Base-by-base conservation (phyloP, 257 asterid genomes). In the Ballota nigra region DNA sequence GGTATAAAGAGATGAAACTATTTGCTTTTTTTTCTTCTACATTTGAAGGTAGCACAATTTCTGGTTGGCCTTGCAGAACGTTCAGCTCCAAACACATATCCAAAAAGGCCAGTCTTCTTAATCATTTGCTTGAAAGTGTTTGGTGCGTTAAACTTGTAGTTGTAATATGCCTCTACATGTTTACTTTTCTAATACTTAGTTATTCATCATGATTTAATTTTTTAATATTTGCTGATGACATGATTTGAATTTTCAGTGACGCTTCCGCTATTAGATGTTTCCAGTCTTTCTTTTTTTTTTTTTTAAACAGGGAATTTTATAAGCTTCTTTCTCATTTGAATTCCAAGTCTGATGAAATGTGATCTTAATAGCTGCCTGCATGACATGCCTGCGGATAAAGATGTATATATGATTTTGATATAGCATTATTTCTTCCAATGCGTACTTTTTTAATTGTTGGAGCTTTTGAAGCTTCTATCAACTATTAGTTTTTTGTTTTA, bases 31-130 rank as follows among this genome's bases (percentile, higher is more conserved):
- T 23, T 43, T 79, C 59, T 26, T 26, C 3, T 26, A 59, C 51
- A 43, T 61, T 41, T 70, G 81, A 79, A 92, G 98, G 86, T 94
- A 53, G 97, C 98, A 24, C 97, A 93, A 68, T 93, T 93, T 82
- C 93, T 93, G 28, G 89, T 93, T 66, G 98, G 96, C 74, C 88
- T 93, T 74, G 96, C 98, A 9, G 96, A 91, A 80, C 91, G 88
- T 74, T 82, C 94, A 29, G 80, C 90, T 64, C 88, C 92, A 74
- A 80, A 85, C 83, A 83, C 89, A 68, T 69, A 87, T 78, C 98
- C 97, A 19, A 87, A 85, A 69, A 83, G 98, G 98, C 90, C 79
- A 71, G 87, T 78, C 29, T 61, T 70, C 56, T 33, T 65, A 60
- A 19, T 47, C 47, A 66, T 73, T 79, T 40, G 19, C 53, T 71